A percentile compares a stretch with the other conserved stretches of the same genome.
These are phyloP conservation scores for Hymenoscyphus scutula DNA, from an alignment of 2,329 filamentous ascomycete species.

Conservation along the genomic window DNA sequence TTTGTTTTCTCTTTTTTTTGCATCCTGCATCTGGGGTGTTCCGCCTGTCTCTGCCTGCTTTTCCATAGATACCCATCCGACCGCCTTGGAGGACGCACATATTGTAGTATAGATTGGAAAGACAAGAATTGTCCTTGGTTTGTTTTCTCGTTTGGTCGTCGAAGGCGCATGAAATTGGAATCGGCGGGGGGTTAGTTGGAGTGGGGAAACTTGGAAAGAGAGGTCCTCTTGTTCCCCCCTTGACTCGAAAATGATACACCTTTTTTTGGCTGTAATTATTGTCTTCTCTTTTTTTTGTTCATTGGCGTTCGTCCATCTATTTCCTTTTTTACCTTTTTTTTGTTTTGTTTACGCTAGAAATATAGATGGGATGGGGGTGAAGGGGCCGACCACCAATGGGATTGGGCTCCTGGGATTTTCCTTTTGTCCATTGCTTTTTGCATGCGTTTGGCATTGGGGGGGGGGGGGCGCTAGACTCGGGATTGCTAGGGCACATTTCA, in stretches of 20 bases:
- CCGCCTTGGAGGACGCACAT: neutral
- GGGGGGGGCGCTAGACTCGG: neutral
- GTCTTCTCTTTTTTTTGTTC: too few species aligned
- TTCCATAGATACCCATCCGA: slow-evolving; percentile 4
- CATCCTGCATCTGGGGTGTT: neutral
- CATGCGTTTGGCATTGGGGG: neutral
- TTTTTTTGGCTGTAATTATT: neutral
- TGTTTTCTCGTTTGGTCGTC: neutral
- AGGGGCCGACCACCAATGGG: neutral
- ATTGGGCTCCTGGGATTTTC: neutral
- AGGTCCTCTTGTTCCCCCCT: neutral
- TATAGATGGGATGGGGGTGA: neutral
- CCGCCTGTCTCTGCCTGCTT: slow-evolving; percentile 2
- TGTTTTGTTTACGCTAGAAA: neutral
- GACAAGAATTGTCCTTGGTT: slow-evolving; percentile 8
- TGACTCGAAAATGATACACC: neutral
- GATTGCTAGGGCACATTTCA: neutral
- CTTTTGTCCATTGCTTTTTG: neutral
- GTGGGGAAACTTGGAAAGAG: neutral
- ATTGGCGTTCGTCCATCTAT: neutral
- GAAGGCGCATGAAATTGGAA: slow-evolving; percentile 1
- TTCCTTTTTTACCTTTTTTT: neutral
- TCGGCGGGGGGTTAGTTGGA: neutral
- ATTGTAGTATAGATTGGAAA: slow-evolving; percentile 8
- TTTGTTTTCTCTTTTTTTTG: slow-evolving; percentile 3